Evolutionary conservation across 1,284 basidiomycete species (phyloP), one percentile per base, ranked within the genome.

Genomic region (Ceratobasidium sp.): DNA sequence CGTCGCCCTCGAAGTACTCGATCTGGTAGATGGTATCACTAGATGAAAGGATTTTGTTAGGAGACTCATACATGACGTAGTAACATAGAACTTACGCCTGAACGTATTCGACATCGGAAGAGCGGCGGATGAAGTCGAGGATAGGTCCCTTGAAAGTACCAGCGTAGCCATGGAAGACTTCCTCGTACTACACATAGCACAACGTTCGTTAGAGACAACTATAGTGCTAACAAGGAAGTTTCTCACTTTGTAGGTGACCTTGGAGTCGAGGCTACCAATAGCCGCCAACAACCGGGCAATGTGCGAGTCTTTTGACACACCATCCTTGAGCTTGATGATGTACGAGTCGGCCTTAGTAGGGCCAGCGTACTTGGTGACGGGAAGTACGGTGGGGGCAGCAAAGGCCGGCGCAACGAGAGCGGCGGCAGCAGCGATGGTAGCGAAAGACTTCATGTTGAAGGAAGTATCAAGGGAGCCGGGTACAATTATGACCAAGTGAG

Each of bases 251-350:
- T 77, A 77, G 3, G 46, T 46, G 20, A 77, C 56, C 64, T 59
- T 67, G 54, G 75, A 77, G 65, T 69, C 75, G 3, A 57, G 71
- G 17, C 59, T 52, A 26, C 66, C 74, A 67, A 77, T 67, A 20
- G 44, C 50, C 48, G 23, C 13, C 75, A 68, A 23, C 10, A 77
- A 46, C n/a, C 75, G 46, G 33, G 65, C 75, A 38, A 68, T 61
- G 44, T 67, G 64, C 13, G 67, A 68, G 56, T 68, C 48, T 52
- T 77, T 77, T 3, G 64, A 61, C 44, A 77, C 75, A 33, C 75
- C 75, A 42, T 77, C 75, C 65, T 59, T 68, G 52, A 77, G 75
- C 38, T 77, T 77, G 65, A 77, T 52, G 56, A 77, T 78, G 48
- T 78, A 78, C n/a, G 64, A 61, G 50, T 78, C 74, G 26, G 59